These are phyloP conservation scores for Aspergillus kassunensis DNA, from an alignment of 495 filamentous ascomycete genomes.

Conservation along the genomic window DNA sequence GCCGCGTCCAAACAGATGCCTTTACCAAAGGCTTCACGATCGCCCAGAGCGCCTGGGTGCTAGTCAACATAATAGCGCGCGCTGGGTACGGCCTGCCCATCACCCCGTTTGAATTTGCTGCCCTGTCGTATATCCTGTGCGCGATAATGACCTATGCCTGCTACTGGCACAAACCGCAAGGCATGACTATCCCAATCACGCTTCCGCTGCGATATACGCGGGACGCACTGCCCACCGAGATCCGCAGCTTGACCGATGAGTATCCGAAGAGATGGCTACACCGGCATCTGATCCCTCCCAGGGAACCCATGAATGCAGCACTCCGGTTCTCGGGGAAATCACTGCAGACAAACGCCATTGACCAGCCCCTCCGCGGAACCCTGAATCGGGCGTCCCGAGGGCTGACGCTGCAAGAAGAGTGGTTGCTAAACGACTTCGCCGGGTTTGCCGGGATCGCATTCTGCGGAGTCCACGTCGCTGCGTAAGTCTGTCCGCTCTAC, in stretches of 20 bases:
- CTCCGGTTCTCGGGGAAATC: neutral
- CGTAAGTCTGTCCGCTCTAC: neutral
- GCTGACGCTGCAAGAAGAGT: neutral
- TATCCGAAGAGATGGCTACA: neutral
- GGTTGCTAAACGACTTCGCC: neutral
- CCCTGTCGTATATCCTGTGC: constrained; percentile 6
- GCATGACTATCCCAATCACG: constrained; percentile 2
- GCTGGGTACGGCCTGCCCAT: neutral
- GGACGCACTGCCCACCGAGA: neutral
- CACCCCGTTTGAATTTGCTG: constrained; percentile 3
- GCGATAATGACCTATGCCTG: constrained; percentile 2
- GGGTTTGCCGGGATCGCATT: neutral
- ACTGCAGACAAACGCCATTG: neutral
- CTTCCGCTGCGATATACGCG: neutral
- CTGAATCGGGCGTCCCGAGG: neutral
- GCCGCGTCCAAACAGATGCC: constrained; percentile 2
- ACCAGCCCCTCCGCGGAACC: neutral
- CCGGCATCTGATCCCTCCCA: neutral
- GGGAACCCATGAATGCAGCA: neutral
- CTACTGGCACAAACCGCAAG: constrained; percentile 11
- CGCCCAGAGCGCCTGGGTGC: constrained; percentile 5
- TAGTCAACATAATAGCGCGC: constrained; percentile 2
- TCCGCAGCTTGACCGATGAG: neutral
- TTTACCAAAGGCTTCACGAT: constrained; percentile 7
- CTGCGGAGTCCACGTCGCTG: neutral